Base-by-base conservation (phyloP, 2,329 filamentous ascomycete genomes). In the Beauveria scarabaeidicola region DNA sequence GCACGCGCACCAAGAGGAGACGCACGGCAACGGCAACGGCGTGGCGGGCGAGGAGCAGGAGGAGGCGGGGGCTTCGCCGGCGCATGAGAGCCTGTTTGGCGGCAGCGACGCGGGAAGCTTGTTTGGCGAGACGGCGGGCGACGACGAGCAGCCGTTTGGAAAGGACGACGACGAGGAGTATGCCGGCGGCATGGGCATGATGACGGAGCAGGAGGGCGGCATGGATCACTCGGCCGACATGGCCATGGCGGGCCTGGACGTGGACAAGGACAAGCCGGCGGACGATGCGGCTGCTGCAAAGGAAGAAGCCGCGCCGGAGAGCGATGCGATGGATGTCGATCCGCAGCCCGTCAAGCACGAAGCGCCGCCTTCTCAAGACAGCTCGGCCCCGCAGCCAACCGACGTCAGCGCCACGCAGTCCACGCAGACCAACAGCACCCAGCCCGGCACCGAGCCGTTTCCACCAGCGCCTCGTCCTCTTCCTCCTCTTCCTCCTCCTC, bases 131-230 rank as follows among this genome's bases (percentile, higher is more conserved):
- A 87, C 76, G 10, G 74, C 76, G 15, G 70, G 86, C 73, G 32
- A 36, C 32, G 32, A 36, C 32, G 69, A 73, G 72, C 69, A 81
- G 25, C 86, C 83, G 5, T 95, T 91, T 69, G 89, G 83, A 0
- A 86, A 88, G 13, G 91, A 96, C 47, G 91, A 96, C 44, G 91
- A 95, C 65, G 89, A 92, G 64, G 89, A 92, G 64, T 91, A 95
- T 65, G 87, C 86, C 3, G 78, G 86, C 59, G 87, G 87, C 1
- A 87, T 96, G 73, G 85, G 85, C 41, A 77, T 80, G 68, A 73
- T 74, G 58, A 68, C 75, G 1, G 73, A 72, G 1, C 75, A 74
- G 38, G 72, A 79, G 32, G 70, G 73, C 3, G 56, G 56, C 3
- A 73, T 78, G 69, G 73, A 75, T 41, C 72, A 77, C 59, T 75